Conservation (phyloP, 352 stramenopile species). For the Phytophthora aleatoria region DNA sequence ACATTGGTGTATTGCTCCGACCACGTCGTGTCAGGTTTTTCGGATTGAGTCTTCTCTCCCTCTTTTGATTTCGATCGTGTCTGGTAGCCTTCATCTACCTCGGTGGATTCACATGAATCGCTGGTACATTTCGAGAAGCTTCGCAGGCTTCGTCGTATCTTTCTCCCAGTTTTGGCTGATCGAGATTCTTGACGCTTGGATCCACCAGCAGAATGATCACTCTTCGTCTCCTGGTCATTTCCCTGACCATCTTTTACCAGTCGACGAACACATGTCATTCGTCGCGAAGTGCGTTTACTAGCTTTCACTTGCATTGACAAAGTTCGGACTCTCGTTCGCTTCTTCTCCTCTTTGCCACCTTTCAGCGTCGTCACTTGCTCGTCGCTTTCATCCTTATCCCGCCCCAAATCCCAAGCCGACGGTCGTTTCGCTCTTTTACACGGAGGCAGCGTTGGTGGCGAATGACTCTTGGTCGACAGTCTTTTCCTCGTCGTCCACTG, state of each 20-base stretch:
- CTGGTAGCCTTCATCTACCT: neutral
- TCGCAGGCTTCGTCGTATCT: slow-evolving; percentile 16
- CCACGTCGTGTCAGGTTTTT: neutral
- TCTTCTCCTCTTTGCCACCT: slow-evolving; percentile 5
- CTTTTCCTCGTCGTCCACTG: slow-evolving; percentile 31
- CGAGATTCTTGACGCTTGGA: neutral
- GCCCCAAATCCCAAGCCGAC: slow-evolving; percentile 5
- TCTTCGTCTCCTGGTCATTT: neutral
- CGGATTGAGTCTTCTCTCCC: neutral
- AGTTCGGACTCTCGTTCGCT: neutral
- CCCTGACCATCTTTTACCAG: slow-evolving; percentile 3
- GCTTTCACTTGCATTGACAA: neutral
- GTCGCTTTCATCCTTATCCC: slow-evolving; percentile 4
- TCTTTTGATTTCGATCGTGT: neutral
- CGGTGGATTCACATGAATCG: neutral
- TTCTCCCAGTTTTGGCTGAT: neutral
- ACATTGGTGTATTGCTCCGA: neutral
- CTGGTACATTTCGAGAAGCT: neutral
- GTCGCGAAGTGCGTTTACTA: neutral
- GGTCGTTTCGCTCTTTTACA: slow-evolving; percentile 17
- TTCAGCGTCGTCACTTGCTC: neutral
- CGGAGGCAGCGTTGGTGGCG: neutral
- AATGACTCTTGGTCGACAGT: slow-evolving; percentile 16
- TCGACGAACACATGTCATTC: slow-evolving; percentile 8
- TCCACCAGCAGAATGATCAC: neutral